Conservation (phyloP, 257 asterid species). For the Solanum stenotomum region DNA sequence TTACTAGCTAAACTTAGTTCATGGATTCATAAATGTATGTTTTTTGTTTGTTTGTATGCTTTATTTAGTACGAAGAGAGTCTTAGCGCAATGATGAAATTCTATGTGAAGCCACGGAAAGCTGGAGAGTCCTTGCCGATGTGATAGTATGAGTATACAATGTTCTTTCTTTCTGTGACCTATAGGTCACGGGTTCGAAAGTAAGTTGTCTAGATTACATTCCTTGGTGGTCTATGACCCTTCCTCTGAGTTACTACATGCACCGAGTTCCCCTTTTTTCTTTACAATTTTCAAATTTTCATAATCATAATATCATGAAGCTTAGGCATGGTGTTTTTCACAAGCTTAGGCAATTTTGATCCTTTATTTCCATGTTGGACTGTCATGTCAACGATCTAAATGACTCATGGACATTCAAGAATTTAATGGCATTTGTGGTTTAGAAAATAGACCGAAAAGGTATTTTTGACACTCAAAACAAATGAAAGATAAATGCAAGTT, state of each 20-base stretch:
- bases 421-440: neutral
- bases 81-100: neutral
- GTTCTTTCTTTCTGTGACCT: neutral
- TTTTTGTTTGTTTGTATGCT: neutral
- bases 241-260: neutral
- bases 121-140: too few species aligned
- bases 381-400: neutral
- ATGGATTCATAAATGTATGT: neutral
- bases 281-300: neutral
- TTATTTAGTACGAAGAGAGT: neutral
- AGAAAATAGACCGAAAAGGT: too few species aligned
- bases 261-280: neutral
- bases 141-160: too few species aligned
- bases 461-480: neutral
- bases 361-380: neutral
- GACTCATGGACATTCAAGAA: neutral
- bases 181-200: too few species aligned
- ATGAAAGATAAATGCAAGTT: neutral
- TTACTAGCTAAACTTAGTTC: neutral
- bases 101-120: too few species aligned
- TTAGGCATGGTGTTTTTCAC: neutral
- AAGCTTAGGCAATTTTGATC: too few species aligned
- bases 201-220: too few species aligned
- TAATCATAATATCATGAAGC: neutral
- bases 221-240: too few species aligned